These are phyloP conservation scores for Gigaspora rosea DNA, from an alignment of 192 early-diverging fungal genomes.

Conservation along the genomic window DNA sequence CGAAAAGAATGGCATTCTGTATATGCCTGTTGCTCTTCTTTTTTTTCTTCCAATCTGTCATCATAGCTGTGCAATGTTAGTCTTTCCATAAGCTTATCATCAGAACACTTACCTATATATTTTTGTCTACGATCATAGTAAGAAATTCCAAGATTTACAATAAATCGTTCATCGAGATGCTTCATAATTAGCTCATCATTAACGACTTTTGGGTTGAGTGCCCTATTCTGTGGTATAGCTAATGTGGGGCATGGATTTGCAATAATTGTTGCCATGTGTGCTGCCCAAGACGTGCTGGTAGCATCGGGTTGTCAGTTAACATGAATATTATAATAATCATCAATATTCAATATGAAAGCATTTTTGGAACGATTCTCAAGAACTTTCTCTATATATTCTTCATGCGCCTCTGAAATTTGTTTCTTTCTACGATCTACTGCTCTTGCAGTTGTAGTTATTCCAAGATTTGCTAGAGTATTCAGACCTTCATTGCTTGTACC, in stretches of 20 bases:
- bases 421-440: too few relatives aligned
- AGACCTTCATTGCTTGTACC: too few relatives aligned
- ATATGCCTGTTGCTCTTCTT: conserved; percentile 3
- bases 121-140: too few relatives aligned
- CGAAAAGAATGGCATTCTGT: conserved; percentile 24
- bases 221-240: neutral
- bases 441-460: too few relatives aligned
- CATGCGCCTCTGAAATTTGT: neutral
- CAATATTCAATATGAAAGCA: neutral
- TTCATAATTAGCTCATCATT: too few relatives aligned
- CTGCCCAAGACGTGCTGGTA: conserved; percentile 18
- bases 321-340: neutral
- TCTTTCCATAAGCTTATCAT: too few relatives aligned
- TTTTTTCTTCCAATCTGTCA: conserved; percentile 9
- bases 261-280: neutral
- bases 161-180: too few relatives aligned
- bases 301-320: conserved; percentile 8
- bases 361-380: neutral
- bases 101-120: too few relatives aligned
- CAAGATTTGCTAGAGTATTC: too few relatives aligned
- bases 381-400: neutral
- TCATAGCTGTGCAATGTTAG: conserved; percentile 15
- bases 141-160: too few relatives aligned
- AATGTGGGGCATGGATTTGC: conserved; percentile 1
- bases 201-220: too few relatives aligned